phyloP scores from a whole-genome alignment of 1,139 yeast genomes.

The Lodderomyces oxycetoniae region DNA sequence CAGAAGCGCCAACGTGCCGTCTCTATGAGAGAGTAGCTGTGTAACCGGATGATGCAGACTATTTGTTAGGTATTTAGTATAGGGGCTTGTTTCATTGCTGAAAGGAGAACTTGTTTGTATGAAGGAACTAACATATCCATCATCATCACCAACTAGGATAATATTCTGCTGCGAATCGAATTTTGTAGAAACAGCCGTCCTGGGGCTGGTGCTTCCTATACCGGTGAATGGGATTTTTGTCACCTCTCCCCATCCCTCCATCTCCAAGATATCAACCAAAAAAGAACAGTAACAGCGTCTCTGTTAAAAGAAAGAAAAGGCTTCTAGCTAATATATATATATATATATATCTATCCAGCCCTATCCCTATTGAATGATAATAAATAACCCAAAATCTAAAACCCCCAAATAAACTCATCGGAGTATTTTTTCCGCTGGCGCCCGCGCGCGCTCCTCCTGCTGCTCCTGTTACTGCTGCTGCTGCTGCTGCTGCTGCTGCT shows the following conservation, averaged over 20 bases:
- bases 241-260: conserved; percentile 43
- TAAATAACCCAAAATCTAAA: too few species aligned
- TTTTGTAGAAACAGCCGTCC: conserved; percentile 28
- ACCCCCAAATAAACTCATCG: too few species aligned
- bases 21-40: conserved; percentile 49
- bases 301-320: too few species aligned
- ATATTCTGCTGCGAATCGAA: conserved; percentile 74
- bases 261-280: too few species aligned
- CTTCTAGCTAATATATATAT: too few species aligned
- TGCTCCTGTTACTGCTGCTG: too few species aligned
- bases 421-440: too few species aligned
- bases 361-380: too few species aligned
- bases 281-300: too few species aligned
- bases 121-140: conserved; percentile 31
- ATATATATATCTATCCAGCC: too few species aligned
- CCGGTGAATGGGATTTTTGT: conserved; percentile 13
- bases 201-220: conserved; percentile 3
- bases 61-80: conserved; percentile 48
- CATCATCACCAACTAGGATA: conserved; percentile 80
- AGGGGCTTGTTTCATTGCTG: conserved; percentile 34
- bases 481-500: too few species aligned
- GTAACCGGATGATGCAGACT: conserved; percentile 37
- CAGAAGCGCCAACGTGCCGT: conserved; percentile 58
- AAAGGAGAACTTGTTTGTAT: conserved; percentile 15
- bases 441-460: too few species aligned